Conservation (phyloP, 2,329 filamentous ascomycete genomes). For the Phialophora tarda region DNA sequence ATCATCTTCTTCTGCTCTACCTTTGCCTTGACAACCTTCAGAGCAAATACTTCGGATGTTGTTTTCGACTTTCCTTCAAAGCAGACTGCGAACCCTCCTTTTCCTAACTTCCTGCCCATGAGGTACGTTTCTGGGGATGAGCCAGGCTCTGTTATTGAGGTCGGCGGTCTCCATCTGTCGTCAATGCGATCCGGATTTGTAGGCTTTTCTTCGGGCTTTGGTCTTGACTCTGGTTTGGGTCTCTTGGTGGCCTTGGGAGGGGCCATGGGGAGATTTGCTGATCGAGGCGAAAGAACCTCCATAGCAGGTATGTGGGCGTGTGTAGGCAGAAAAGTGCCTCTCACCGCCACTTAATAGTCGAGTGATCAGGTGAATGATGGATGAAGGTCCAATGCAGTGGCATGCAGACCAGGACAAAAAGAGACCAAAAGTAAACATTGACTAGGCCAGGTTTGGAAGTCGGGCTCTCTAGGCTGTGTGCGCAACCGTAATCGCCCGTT, state of each 20-base stretch:
- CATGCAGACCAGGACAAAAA: constrained; percentile 12
- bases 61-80: constrained; percentile 54
- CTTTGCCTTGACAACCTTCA: constrained; percentile 58
- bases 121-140: constrained; percentile 53
- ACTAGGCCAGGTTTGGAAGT: constrained; percentile 1
- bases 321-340: neutral
- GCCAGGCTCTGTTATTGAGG: constrained; percentile 53
- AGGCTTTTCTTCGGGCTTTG: constrained; percentile 48
- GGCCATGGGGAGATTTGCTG: constrained; percentile 49
- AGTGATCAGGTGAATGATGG: neutral
- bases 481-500: neutral
- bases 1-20: constrained; percentile 59
- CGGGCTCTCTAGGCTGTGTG: neutral
- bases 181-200: constrained; percentile 42
- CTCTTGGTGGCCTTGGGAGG: constrained; percentile 47
- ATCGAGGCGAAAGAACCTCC: constrained; percentile 57
- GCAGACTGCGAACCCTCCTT: constrained; percentile 58
- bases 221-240: constrained; percentile 40
- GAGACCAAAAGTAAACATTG: constrained; percentile 17
- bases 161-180: constrained; percentile 54
- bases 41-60: constrained; percentile 54
- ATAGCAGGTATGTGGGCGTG: constrained; percentile 41
- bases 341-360: neutral
- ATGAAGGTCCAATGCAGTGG: neutral
- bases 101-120: constrained; percentile 55